Evolutionary conservation across 2,329 filamentous ascomycete species (phyloP), one percentile per base, ranked within the genome.

Genomic region (Pestalotiopsis sp.): DNA sequence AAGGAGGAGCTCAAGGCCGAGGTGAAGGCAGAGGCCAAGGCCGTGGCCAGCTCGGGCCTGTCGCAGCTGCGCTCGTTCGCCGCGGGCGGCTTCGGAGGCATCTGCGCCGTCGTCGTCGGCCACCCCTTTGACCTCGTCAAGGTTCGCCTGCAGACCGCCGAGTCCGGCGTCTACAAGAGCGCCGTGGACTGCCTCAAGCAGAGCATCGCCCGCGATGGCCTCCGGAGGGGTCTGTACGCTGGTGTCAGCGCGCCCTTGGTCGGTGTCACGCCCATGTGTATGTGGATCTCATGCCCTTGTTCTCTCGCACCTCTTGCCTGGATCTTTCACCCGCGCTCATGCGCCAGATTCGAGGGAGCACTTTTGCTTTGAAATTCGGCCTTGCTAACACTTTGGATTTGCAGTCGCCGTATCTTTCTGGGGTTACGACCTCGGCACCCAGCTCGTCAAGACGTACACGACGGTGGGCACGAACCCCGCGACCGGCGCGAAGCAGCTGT

Each of bases 101-200:
- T 99, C 62, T 98, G 94, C 84, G 95, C 96, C 68, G 96, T 99
- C 67, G 80, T 99, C 57, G 95, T 98, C 69, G 93, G 96, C 68
- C 96, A 99, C 81, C 96, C 96, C 11, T 99, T 99, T 79, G 96
- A 99, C 80, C 87, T 99, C 75, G 95, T 98, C 81, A 99, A 99
- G 84, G 96, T 99, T 73, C 93, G 96, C 69, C 85, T 99, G 80
- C 96, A 99, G 85, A 99, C 96, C 2, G 94, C 96, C 45, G 95
- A 98, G 83, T 92, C 91, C 81, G 96, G 96, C 63, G 93, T 97
- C 45, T 99, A 99, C 83, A 92, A 86, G 45, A 91, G 92, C 61
- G 96, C 96, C 14, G 86, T 98, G 76, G 96, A 99, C 82, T 95
- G 98, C 1, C 94, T 98, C 72, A 87, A 88, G 81, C 97, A 92